Conservation (phyloP, 1,139 yeast genomes). For the Sugiyamaella xylanicola region DNA sequence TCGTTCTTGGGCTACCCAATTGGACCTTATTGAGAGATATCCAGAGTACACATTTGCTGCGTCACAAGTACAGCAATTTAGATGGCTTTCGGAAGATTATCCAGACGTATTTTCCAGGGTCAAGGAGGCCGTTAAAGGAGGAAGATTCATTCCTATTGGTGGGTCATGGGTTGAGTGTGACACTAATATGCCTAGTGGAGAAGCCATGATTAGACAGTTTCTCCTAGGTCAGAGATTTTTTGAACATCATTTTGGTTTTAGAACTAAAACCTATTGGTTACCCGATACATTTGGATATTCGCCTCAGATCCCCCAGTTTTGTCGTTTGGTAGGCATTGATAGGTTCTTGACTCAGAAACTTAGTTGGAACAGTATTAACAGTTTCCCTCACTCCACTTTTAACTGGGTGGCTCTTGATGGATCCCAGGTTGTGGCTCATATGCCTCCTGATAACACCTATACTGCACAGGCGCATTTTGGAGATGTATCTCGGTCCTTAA, state of each 20-base stretch:
- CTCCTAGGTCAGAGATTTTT: conserved; percentile 87
- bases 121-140: conserved; percentile 61
- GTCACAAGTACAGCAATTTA: conserved; percentile 93
- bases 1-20: conserved; percentile 93
- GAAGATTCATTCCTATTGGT: conserved; percentile 86
- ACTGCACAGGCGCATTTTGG: conserved; percentile 93
- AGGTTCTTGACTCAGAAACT: conserved; percentile 89
- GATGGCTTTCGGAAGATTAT: conserved; percentile 85
- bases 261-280: conserved; percentile 81
- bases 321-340: conserved; percentile 79
- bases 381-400: conserved; percentile 85
- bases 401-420: conserved; percentile 97
- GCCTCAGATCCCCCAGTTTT: conserved; percentile 91
- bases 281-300: conserved; percentile 98
- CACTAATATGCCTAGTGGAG: conserved; percentile 92
- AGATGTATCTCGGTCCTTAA: conserved; percentile 77
- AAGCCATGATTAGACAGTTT: conserved; percentile 84
- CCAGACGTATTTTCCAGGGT: conserved; percentile 72
- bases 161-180: conserved; percentile 99
- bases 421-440: conserved; percentile 87
- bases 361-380: conserved; percentile 93
- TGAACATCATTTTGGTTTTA: conserved; percentile 71
- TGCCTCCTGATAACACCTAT: conserved; percentile 97
- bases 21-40: conserved; percentile 77
- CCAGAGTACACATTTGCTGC: conserved; percentile 96